These are phyloP conservation scores for Phalaenopsis hybrid DNA, from an alignment of 116 monocot genomes.

Conservation along the genomic window DNA sequence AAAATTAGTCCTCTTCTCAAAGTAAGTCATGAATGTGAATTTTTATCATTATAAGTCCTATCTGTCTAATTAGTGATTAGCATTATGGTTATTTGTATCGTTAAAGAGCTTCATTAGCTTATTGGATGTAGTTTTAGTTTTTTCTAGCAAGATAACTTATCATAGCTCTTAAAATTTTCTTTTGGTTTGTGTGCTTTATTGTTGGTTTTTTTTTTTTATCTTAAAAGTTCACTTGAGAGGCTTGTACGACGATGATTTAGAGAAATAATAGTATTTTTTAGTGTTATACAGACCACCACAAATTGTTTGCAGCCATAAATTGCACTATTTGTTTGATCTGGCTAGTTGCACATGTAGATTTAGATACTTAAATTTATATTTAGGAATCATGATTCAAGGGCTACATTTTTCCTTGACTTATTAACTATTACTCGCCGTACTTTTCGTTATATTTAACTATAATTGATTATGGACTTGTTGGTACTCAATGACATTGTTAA, in stretches of 20 bases:
- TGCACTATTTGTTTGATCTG: not conserved
- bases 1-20: conserved; percentile 13
- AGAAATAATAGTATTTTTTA: not conserved
- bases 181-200: not conserved
- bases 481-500: too few relatives aligned
- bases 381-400: not conserved
- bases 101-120: not conserved
- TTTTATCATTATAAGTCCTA: not conserved
- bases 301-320: not conserved
- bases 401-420: too few relatives aligned
- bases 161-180: not conserved
- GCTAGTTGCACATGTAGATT: not conserved
- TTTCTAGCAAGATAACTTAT: not conserved
- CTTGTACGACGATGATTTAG: not conserved
- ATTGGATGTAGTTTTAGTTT: not conserved
- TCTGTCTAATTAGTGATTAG: not conserved
- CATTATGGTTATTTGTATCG: not conserved
- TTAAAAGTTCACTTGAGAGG: not conserved
- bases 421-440: too few relatives aligned
- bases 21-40: conserved; percentile 2
- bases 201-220: not conserved
- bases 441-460: too few relatives aligned
- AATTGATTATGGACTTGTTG: too few relatives aligned
- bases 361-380: not conserved
- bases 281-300: not conserved